Conservation (phyloP, 345 rosid genomes). For the Melaleuca quinquenervia region DNA sequence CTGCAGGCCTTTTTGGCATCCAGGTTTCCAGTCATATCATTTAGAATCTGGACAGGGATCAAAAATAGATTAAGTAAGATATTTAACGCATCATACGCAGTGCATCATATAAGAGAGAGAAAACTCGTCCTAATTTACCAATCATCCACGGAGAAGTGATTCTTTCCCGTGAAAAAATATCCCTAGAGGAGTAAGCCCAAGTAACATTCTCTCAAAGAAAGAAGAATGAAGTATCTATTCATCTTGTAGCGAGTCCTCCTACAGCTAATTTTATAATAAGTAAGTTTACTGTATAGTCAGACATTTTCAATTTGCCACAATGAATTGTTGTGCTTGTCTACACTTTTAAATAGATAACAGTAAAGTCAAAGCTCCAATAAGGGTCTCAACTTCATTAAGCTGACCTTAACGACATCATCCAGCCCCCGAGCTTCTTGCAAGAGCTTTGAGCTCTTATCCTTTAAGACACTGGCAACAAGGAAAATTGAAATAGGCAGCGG, state of each 20-base stretch:
- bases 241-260: neutral
- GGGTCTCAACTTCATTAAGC: neutral
- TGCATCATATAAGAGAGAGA: neutral
- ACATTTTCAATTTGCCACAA: neutral
- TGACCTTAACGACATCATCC: constrained; percentile 86
- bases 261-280: neutral
- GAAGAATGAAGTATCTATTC: neutral
- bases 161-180: neutral
- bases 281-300: neutral
- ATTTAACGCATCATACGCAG: neutral
- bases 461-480: constrained; percentile 94
- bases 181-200: neutral
- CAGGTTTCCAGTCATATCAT: constrained; percentile 81
- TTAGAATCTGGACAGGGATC: constrained; percentile 51
- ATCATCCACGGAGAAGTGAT: neutral
- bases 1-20: constrained; percentile 91
- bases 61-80: neutral
- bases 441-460: constrained; percentile 83
- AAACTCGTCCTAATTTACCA: neutral
- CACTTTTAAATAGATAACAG: neutral
- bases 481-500: constrained; percentile 90
- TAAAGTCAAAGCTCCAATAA: neutral
- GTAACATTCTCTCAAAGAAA: neutral
- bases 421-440: constrained; percentile 83
- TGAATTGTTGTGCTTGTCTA: neutral